Evolutionary conservation across 768 basidiomycete species (phyloP).

Genomic region (Clavulina sp.): DNA sequence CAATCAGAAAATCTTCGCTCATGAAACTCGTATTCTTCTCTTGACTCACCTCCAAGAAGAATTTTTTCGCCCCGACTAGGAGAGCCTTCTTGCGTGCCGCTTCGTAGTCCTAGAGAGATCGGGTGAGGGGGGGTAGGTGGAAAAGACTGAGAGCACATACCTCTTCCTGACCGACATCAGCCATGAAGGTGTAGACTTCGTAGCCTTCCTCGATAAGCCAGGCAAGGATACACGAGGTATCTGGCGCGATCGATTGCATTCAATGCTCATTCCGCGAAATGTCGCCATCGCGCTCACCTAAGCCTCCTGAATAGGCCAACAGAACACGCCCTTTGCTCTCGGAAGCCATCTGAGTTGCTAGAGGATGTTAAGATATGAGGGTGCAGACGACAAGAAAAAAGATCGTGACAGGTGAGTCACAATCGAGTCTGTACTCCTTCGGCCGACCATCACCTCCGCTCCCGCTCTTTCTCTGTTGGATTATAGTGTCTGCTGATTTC

Average conservation of each 20-base stretch:
- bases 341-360: slow-evolving; percentile 4
- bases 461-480: too few species aligned
- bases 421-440: too few species aligned
- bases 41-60: slow-evolving; percentile 60
- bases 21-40: not conserved
- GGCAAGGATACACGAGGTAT: slow-evolving; percentile 97
- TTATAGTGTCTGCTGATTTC: too few species aligned
- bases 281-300: slow-evolving; percentile 40
- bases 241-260: slow-evolving; percentile 24
- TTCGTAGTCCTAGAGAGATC: slow-evolving; percentile 55
- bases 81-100: slow-evolving; percentile 84
- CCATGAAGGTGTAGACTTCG: slow-evolving; percentile 94
- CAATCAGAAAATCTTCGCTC: not conserved
- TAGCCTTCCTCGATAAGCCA: slow-evolving; percentile 99
- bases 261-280: not conserved
- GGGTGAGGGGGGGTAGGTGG: not conserved
- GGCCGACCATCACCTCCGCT: too few species aligned
- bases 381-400: too few species aligned
- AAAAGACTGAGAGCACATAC: slow-evolving; percentile 20
- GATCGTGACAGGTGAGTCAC: too few species aligned
- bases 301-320: slow-evolving; percentile 94
- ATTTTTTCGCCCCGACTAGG: slow-evolving; percentile 85
- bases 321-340: slow-evolving; percentile 60
- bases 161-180: slow-evolving; percentile 86
- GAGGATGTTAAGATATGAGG: not conserved